phyloP scores from a whole-genome alignment of 2,329 filamentous ascomycete species.

The Alternaria sp. region DNA sequence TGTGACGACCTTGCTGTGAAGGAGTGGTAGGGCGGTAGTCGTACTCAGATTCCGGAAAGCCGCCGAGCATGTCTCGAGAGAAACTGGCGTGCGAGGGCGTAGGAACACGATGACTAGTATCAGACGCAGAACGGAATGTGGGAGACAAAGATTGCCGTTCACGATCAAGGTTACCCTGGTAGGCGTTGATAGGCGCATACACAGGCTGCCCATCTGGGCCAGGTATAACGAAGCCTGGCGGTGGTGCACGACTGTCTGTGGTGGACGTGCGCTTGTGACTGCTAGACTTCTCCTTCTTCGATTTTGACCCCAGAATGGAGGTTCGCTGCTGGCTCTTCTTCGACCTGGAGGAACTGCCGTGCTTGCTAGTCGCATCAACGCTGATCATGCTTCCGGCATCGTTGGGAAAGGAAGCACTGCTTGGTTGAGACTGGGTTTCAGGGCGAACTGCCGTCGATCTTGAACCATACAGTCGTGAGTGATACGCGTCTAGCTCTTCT shows the following conservation, averaged over 20 bases:
- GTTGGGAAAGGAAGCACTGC: constrained; percentile 39
- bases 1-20: constrained; percentile 28
- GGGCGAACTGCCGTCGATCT: constrained; percentile 42
- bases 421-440: constrained; percentile 29
- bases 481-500: constrained; percentile 81
- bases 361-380: constrained; percentile 43
- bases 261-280: constrained; percentile 43
- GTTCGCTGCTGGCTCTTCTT: constrained; percentile 46
- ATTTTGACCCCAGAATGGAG: constrained; percentile 43
- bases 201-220: constrained; percentile 59
- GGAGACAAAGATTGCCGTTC: constrained; percentile 52
- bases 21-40: constrained; percentile 34
- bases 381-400: constrained; percentile 42
- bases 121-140: constrained; percentile 55
- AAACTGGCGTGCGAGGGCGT: constrained; percentile 46
- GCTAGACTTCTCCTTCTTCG: constrained; percentile 45
- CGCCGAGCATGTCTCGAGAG: constrained; percentile 51
- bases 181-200: constrained; percentile 56
- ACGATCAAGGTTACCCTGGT: constrained; percentile 50
- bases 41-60: constrained; percentile 50
- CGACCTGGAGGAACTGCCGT: constrained; percentile 42
- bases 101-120: constrained; percentile 31
- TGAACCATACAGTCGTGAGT: constrained; percentile 68
- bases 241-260: constrained; percentile 37
- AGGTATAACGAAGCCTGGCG: constrained; percentile 59